Evolutionary conservation across 192 early-diverging fungal species (phyloP).

Genomic region (Coemansia sp.): DNA sequence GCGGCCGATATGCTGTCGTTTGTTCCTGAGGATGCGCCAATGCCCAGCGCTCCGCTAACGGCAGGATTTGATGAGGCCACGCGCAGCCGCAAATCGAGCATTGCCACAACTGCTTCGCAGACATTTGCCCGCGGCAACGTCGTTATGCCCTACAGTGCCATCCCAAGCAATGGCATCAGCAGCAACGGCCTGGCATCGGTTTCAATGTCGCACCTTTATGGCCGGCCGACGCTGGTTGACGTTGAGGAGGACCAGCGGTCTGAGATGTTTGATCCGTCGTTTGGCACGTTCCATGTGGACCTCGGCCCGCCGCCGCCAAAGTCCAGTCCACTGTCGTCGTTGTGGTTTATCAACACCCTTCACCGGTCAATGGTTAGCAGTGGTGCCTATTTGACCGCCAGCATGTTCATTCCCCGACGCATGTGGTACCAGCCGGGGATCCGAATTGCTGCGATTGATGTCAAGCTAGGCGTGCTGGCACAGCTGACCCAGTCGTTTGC

Average conservation of each 20-base stretch:
- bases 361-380: constrained; percentile 43
- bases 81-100: constrained; percentile 45
- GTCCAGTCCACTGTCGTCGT: constrained; percentile 39
- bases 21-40: constrained; percentile 24
- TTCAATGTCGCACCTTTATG: constrained; percentile 10
- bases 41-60: constrained; percentile 21
- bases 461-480: constrained; percentile 45
- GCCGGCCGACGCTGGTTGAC: constrained; percentile 37
- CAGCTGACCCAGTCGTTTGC: constrained; percentile 44
- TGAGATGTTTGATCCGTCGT: constrained; percentile 50
- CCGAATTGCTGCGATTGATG: constrained; percentile 49
- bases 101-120: constrained; percentile 31
- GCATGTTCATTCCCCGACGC: constrained; percentile 47
- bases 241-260: constrained; percentile 49
- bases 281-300: constrained; percentile 46
- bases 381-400: constrained; percentile 45
- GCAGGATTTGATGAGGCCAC: constrained; percentile 18
- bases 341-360: constrained; percentile 51
- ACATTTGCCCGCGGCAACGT: background rate
- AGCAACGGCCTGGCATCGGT: background rate
- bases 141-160: background rate
- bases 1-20: constrained; percentile 28
- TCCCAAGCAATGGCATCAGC: background rate
- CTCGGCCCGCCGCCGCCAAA: constrained; percentile 44
- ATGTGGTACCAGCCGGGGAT: constrained; percentile 52